phyloP scores from a whole-genome alignment of 805 yeast species.

The Blastobotrys terrestris region DNA sequence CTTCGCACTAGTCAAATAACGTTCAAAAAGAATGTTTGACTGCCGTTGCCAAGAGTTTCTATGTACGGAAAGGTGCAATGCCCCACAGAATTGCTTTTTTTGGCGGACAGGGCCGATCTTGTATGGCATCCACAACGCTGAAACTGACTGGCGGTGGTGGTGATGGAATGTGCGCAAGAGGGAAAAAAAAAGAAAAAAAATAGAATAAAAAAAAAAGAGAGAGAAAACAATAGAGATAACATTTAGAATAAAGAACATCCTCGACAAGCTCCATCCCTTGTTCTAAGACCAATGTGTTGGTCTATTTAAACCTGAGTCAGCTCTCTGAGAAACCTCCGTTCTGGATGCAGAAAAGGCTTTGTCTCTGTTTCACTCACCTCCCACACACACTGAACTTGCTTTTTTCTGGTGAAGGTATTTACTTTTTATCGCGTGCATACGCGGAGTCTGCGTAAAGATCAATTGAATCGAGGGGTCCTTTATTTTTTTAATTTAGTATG shows the following conservation, averaged over 20 bases:
- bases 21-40: not conserved
- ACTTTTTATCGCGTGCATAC: not conserved
- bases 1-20: not conserved
- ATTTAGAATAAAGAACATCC: too few species aligned
- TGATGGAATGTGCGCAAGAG: not conserved
- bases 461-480: not conserved
- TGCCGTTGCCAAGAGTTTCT: not conserved
- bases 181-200: too few species aligned
- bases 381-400: too few species aligned
- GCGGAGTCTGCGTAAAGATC: not conserved
- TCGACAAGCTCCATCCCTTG: too few species aligned
- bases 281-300: too few species aligned
- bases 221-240: not conserved
- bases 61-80: not conserved
- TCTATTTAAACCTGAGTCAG: not conserved
- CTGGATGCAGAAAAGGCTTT: not conserved
- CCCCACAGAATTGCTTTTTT: not conserved
- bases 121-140: too few species aligned
- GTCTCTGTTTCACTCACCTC: not conserved
- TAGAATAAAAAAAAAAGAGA: not conserved
- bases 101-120: too few species aligned
- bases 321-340: not conserved
- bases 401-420: not conserved
- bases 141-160: too few species aligned
- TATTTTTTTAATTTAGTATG: not conserved